Conservation (phyloP, 768 basidiomycete genomes). For the Leccinum broughii region DNA sequence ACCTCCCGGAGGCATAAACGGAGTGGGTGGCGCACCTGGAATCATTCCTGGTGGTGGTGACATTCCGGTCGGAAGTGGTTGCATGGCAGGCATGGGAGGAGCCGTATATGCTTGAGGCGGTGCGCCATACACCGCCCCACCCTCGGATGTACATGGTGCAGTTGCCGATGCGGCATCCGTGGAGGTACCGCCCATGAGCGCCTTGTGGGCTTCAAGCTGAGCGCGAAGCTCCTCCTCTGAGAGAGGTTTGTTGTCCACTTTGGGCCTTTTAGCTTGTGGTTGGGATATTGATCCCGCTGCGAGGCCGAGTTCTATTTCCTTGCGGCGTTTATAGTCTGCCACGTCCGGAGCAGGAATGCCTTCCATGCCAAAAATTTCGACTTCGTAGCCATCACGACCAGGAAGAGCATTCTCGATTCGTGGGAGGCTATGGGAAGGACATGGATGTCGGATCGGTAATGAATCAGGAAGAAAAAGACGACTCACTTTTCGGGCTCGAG, state of each 20-base stretch:
- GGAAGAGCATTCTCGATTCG: slow-evolving; percentile 96
- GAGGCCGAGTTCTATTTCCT: slow-evolving; percentile 91
- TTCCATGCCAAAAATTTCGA: slow-evolving; percentile 99
- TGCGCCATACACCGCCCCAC: slow-evolving; percentile 67
- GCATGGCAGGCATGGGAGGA: slow-evolving; percentile 37
- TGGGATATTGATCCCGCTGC: slow-evolving; percentile 80
- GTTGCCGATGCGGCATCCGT: slow-evolving; percentile 33
- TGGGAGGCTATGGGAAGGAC: slow-evolving; percentile 50
- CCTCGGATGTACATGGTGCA: slow-evolving; percentile 38
- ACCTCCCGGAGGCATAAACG: slow-evolving; percentile 39
- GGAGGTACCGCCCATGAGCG: slow-evolving; percentile 75
- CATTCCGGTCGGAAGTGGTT: slow-evolving; percentile 29
- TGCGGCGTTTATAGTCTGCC: slow-evolving; percentile 93
- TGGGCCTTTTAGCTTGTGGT: slow-evolving; percentile 78
- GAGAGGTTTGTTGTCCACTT: slow-evolving; percentile 73
- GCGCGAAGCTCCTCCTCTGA: slow-evolving; percentile 82
- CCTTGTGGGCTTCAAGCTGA: slow-evolving; percentile 87
- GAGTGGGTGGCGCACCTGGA: slow-evolving; percentile 46
- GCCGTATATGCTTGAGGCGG: slow-evolving; percentile 69
- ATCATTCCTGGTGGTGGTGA: slow-evolving; percentile 41
- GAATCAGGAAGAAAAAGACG: background rate
- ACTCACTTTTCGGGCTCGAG: slow-evolving; percentile 82
- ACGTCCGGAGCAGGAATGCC: slow-evolving; percentile 94
- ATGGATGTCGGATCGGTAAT: slow-evolving; percentile 12
- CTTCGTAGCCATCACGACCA: slow-evolving; percentile 95